A percentile compares a stretch with the other conserved stretches of the same genome.
Conservation (phyloP, 2,329 filamentous ascomycete genomes). For the Orbilia blumenaviensis region DNA sequence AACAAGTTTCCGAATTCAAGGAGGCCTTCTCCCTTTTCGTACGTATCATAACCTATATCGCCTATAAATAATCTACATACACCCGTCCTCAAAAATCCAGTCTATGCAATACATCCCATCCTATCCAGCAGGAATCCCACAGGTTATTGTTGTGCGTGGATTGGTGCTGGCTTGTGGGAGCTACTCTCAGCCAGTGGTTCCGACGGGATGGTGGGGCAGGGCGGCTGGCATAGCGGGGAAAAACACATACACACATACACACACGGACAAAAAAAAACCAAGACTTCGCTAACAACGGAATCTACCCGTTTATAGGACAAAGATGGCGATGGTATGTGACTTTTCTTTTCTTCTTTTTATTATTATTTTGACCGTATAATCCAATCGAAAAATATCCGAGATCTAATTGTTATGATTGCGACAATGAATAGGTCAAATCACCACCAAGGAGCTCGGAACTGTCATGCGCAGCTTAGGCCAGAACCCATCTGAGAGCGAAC, state of each 20-base stretch:
- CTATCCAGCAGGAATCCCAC: too few relatives aligned
- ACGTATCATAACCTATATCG: slow-evolving; percentile 67
- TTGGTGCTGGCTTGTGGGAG: too few relatives aligned
- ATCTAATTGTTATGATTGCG: neutral
- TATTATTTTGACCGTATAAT: neutral
- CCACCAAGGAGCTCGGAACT: slow-evolving; percentile 87
- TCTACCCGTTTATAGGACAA: slow-evolving; percentile 71
- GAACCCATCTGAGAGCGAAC: slow-evolving; percentile 87
- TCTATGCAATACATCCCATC: neutral
- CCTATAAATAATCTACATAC: neutral
- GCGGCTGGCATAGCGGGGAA: slow-evolving; percentile 23
- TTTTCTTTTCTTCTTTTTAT: slow-evolving; percentile 58
- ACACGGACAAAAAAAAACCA: neutral
- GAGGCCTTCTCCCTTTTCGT: slow-evolving; percentile 99
- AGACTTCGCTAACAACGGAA: slow-evolving; percentile 29
- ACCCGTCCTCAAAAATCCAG: neutral
- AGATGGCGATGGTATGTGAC: slow-evolving; percentile 81
- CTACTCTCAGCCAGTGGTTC: too few relatives aligned
- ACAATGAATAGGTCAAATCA: slow-evolving; percentile 76
- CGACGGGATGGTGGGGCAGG: slow-evolving; percentile 1
- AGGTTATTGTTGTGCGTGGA: neutral
- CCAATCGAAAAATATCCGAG: neutral
- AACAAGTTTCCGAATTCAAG: slow-evolving; percentile 99
- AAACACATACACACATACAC: neutral
- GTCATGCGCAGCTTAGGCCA: slow-evolving; percentile 91